Base-by-base conservation (phyloP, 305 asterid genomes). In the Fraxinus baroniana region DNA sequence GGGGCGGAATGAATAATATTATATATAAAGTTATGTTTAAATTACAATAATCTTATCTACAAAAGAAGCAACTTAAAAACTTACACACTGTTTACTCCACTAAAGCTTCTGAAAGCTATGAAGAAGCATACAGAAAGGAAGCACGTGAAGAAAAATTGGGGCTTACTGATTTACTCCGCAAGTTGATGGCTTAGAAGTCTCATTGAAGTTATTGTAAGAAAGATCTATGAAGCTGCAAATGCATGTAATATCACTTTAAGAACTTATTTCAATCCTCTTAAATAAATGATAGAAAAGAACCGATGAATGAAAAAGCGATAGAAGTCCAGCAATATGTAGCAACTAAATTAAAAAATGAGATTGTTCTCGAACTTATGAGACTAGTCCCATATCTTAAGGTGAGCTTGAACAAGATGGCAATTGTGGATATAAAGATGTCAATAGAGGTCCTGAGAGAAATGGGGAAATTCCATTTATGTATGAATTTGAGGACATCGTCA, bases 131-230 rank as follows among this genome's bases (percentile, higher is more conserved):
- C 35, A 20, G 75, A 39, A 64, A 78, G 12, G 57, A 36, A 81
- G 78, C 28, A 8, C 10, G 83, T 9, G 46, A 35, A 55, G 79
- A n/a, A 85, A 10, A 46, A 83, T 22, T 66, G 49, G 82, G 78
- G 49, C 92, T 79, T 85, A 92, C 94, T 85, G 72, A 49, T 77
- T 83, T 20, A 85, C 91, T 13, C 9, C 83, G 83, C 94, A 90
- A 46, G 1, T 10, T 74, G 85, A 1, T 62, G 90, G 88, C 5
- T 68, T 87, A 26, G 87, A 84, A 81, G 62, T 84, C 86, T 80
- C 84, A 0, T 72, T 28, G 75, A 92, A 89, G 82, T 86, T 89
- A 70, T 92, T 91, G 90, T 89, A 92, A 28, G 97, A 91, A 87
- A 92, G 86, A 86, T 92, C 97, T 36, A 87, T 83, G 77, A 17